Conservation (phyloP, 176 grass and related monocot genomes). For the sorghum (Sorghum bicolor) region DNA sequence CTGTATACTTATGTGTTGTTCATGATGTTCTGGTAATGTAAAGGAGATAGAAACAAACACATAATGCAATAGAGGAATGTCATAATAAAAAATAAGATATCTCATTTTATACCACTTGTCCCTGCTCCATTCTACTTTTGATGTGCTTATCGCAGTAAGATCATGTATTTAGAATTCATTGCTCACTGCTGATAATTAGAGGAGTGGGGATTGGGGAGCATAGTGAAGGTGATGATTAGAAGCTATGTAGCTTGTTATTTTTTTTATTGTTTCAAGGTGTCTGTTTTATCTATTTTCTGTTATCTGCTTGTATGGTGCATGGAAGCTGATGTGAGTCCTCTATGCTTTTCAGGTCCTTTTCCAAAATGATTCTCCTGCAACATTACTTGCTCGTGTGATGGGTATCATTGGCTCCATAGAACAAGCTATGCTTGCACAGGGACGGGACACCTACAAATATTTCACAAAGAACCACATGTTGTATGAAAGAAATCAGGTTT, state of each 20-base stretch:
- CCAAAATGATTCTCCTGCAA: slow-evolving; percentile 98
- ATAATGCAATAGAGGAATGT: neutral
- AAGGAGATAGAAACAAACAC: neutral
- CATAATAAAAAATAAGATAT: neutral
- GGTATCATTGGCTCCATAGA: slow-evolving; percentile 91
- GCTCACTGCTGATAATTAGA: neutral
- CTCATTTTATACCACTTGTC: neutral
- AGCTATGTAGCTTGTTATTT: neutral
- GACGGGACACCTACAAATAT: slow-evolving; percentile 94
- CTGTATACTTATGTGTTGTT: neutral
- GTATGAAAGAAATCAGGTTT: slow-evolving; percentile 99
- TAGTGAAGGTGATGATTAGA: neutral
- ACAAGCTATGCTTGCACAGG: slow-evolving; percentile 97
- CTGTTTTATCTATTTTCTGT: neutral
- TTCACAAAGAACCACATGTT: slow-evolving; percentile 99
- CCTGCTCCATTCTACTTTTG: neutral
- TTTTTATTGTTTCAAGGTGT: neutral
- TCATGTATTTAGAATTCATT: slow-evolving; percentile 4
- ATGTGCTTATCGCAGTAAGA: neutral
- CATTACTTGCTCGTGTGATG: slow-evolving; percentile 85
- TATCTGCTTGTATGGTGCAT: neutral
- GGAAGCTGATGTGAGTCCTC: neutral
- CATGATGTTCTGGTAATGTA: neutral
- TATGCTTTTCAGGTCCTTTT: slow-evolving; percentile 74
- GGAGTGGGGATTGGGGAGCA: neutral